These are phyloP conservation scores for Coemansia sp. DNA, from an alignment of 192 early-diverging fungal species.

Conservation along the genomic window DNA sequence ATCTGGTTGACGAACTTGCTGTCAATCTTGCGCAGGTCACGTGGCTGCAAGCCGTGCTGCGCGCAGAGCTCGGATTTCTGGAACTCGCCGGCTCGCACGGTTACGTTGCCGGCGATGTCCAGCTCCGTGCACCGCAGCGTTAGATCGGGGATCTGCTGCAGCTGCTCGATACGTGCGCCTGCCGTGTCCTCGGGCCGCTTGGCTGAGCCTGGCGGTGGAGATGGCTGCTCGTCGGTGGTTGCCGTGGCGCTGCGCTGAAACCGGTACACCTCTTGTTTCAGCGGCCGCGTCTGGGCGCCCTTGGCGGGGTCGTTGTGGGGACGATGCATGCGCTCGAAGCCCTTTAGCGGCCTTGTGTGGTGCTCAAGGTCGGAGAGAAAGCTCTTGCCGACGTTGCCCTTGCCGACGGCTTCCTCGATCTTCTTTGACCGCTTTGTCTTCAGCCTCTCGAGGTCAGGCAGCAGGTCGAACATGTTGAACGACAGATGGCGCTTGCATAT, in stretches of 20 bases:
- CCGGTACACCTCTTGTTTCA: conserved; percentile 31
- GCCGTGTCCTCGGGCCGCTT: not conserved
- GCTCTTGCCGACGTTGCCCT: conserved; percentile 26
- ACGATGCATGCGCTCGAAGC: not conserved
- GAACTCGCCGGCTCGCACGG: conserved; percentile 70
- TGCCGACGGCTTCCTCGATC: conserved; percentile 35
- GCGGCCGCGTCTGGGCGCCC: conserved; percentile 7
- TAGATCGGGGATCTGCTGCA: conserved; percentile 27
- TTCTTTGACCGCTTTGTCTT: conserved; percentile 27
- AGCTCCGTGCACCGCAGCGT: conserved; percentile 63
- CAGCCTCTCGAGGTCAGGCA: conserved; percentile 39
- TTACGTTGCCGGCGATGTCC: conserved; percentile 65
- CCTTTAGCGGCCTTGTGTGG: conserved; percentile 16
- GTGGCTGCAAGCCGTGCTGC: conserved; percentile 72
- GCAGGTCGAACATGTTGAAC: conserved; percentile 51
- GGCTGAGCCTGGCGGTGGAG: too few species aligned
- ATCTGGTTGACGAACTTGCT: conserved; percentile 73
- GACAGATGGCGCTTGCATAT: conserved; percentile 9
- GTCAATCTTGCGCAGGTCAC: conserved; percentile 83
- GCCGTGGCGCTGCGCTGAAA: conserved; percentile 31
- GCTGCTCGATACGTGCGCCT: conserved; percentile 20
- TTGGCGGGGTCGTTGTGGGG: not conserved
- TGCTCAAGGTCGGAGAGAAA: conserved; percentile 26
- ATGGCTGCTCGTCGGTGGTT: too few species aligned
- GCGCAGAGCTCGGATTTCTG: conserved; percentile 76